Evolutionary conservation across 1,139 yeast species (phyloP).

Genomic region (Suhomyces atakaporum): DNA sequence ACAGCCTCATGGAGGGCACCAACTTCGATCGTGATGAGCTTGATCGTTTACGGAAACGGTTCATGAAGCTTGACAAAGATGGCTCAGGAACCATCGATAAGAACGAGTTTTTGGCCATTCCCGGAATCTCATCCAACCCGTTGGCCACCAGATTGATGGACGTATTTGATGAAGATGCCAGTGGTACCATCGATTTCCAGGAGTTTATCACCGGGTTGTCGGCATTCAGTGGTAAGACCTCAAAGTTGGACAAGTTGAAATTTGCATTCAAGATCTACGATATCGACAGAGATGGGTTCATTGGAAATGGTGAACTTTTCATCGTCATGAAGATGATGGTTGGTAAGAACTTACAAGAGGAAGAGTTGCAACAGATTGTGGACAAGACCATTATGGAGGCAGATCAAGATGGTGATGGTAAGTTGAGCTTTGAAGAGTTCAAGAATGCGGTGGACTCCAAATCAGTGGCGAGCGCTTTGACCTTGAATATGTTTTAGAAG

Average conservation of each 20-base stretch:
- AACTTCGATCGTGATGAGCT: slow-evolving; percentile 88
- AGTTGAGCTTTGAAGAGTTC: slow-evolving; percentile 84
- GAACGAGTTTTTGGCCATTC: slow-evolving; percentile 86
- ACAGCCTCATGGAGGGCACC: slow-evolving; percentile 73
- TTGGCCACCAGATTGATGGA: slow-evolving; percentile 88
- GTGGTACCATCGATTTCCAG: slow-evolving; percentile 93
- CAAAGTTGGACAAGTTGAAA: slow-evolving; percentile 76
- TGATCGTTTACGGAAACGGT: slow-evolving; percentile 85
- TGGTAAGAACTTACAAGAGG: slow-evolving; percentile 83
- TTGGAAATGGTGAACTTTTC: slow-evolving; percentile 92
- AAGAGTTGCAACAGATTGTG: slow-evolving; percentile 90
- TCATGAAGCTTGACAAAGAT: slow-evolving; percentile 93
- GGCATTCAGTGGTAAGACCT: slow-evolving; percentile 88
- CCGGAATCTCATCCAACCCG: slow-evolving; percentile 90
- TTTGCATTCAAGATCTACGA: slow-evolving; percentile 95
- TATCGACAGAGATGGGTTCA: slow-evolving; percentile 91
- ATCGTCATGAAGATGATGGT: slow-evolving; percentile 97
- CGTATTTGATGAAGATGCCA: slow-evolving; percentile 90
- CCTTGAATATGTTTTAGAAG: slow-evolving; percentile 49
- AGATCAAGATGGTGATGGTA: slow-evolving; percentile 89
- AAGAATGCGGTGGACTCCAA: slow-evolving; percentile 70
- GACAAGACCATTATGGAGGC: slow-evolving; percentile 96
- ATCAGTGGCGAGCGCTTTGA: slow-evolving; percentile 60
- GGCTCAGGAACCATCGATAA: slow-evolving; percentile 91
- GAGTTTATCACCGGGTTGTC: slow-evolving; percentile 91